phyloP scores from a whole-genome alignment of 495 filamentous ascomycete species.

The Daldinia childiae region DNA sequence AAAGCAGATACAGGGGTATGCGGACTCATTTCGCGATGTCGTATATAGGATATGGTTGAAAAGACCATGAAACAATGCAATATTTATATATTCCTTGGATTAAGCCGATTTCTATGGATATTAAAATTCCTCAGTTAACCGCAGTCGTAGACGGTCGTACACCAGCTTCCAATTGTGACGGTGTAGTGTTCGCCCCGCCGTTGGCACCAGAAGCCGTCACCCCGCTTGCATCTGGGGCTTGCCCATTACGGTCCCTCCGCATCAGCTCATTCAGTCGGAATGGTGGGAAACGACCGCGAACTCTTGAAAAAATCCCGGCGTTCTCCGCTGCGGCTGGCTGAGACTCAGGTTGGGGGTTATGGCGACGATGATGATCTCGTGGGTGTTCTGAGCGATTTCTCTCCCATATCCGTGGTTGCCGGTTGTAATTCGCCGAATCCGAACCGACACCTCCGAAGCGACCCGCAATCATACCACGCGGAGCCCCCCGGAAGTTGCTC shows the following conservation, averaged over 20 bases:
- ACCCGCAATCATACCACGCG: slow-evolving; percentile 44
- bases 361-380: slow-evolving; percentile 8
- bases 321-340: slow-evolving; percentile 26
- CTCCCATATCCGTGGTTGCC: slow-evolving; percentile 31
- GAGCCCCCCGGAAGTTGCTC: slow-evolving; percentile 45
- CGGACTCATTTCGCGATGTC: slow-evolving; percentile 22
- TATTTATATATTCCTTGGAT: slow-evolving; percentile 42
- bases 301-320: slow-evolving; percentile 33
- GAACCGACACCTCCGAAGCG: slow-evolving; percentile 39
- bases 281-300: slow-evolving; percentile 42
- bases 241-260: slow-evolving; percentile 42
- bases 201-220: slow-evolving; percentile 33
- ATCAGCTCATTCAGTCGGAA: slow-evolving; percentile 38
- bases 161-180: slow-evolving; percentile 54
- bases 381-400: slow-evolving; percentile 28
- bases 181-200: slow-evolving; percentile 42
- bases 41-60: slow-evolving; percentile 31
- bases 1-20: slow-evolving; percentile 22
- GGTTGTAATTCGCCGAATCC: slow-evolving; percentile 33
- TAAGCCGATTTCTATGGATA: slow-evolving; percentile 40
- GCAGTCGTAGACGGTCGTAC: slow-evolving; percentile 42
- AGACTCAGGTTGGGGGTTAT: slow-evolving; percentile 1
- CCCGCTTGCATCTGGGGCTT: slow-evolving; percentile 19
- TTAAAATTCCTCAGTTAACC: slow-evolving; percentile 38
- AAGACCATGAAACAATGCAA: slow-evolving; percentile 22